Conservation (phyloP, 331 rosid species). For the Rhamnella rubrinervis region DNA sequence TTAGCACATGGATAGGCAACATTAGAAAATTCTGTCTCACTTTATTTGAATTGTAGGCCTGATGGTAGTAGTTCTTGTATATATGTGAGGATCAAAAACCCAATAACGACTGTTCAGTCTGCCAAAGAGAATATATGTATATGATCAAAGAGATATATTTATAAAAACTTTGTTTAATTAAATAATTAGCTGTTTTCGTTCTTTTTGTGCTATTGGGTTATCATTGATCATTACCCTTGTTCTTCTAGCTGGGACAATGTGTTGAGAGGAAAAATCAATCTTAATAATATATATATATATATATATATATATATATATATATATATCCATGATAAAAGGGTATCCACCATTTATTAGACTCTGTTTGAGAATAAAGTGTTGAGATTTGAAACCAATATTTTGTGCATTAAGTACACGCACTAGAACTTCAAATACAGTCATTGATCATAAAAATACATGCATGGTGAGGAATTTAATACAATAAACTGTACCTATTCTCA, state of each 20-base stretch:
- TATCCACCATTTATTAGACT: not conserved
- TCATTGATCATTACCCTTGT: conserved; percentile 2
- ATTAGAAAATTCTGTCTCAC: not conserved
- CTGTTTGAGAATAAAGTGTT: conserved; percentile 6
- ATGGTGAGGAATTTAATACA: not conserved
- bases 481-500: not conserved
- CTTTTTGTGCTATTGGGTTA: conserved; percentile 9
- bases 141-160: no score
- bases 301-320: no score
- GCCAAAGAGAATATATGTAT: not conserved
- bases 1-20: conserved; percentile 17
- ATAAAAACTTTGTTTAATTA: not conserved
- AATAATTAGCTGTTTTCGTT: not conserved
- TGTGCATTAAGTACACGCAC: not conserved
- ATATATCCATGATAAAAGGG: no score
- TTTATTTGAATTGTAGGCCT: conserved; percentile 5
- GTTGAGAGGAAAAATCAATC: no score
- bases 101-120: conserved; percentile 6
- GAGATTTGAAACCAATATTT: not conserved
- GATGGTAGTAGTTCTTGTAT: not conserved
- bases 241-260: not conserved
- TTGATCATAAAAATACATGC: not conserved
- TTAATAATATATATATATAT: no score
- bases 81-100: not conserved
- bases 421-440: not conserved